Evolutionary conservation across 108 stramenopile species (phyloP).

Genomic region (Fragilaria crotonensis): DNA sequence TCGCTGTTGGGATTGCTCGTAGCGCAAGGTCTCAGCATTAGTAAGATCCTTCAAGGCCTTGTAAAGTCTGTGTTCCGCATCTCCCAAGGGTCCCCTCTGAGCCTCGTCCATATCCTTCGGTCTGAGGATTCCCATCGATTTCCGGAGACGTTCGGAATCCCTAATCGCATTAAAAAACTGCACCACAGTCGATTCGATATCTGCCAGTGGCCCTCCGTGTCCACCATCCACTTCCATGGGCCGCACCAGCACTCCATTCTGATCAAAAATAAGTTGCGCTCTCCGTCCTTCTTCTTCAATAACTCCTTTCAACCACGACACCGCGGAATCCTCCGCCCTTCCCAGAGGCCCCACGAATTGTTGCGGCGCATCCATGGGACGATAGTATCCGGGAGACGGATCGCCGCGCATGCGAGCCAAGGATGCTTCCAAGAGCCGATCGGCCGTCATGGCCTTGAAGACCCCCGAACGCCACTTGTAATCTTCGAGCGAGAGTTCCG

Average conservation of each 20-base stretch:
- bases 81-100: constrained; percentile 59
- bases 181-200: constrained; percentile 51
- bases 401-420: constrained; percentile 76
- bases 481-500: constrained; percentile 62
- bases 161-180: constrained; percentile 49
- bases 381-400: constrained; percentile 59
- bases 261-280: constrained; percentile 56
- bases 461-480: constrained; percentile 70
- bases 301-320: constrained; percentile 60
- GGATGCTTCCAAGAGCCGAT: constrained; percentile 64
- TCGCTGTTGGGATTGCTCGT: constrained; percentile 43
- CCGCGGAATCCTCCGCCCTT: constrained; percentile 54
- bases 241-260: constrained; percentile 61
- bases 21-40: constrained; percentile 50
- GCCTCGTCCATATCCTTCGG: constrained; percentile 71
- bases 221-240: constrained; percentile 39
- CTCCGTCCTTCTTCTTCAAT: constrained; percentile 82
- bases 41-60: constrained; percentile 48
- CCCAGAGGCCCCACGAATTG: constrained; percentile 69
- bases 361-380: constrained; percentile 83
- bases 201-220: constrained; percentile 62
- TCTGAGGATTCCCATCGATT: constrained; percentile 34
- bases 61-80: constrained; percentile 51
- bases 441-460: constrained; percentile 75
- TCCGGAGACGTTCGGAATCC: constrained; percentile 54